A percentile compares a stretch with the other conserved stretches of the same genome.
phyloP scores from a whole-genome alignment of 371 early-diverging fungal species.

The Mortierella sp. region DNA sequence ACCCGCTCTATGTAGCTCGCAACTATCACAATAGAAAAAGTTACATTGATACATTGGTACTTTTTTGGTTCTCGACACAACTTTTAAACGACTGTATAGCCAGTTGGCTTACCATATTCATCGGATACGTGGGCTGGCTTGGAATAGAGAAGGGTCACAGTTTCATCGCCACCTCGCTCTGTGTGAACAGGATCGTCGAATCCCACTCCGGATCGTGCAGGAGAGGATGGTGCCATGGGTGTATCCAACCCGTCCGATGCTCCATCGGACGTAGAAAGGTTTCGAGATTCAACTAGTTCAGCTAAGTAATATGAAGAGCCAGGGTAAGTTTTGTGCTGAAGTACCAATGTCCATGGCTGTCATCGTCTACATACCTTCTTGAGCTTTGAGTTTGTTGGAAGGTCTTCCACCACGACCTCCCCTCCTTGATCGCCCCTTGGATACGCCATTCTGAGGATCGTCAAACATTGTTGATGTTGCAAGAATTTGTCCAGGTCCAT shows the following conservation, averaged over 20 bases:
- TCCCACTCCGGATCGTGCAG: constrained; percentile 24
- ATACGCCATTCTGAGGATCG: constrained; percentile 32
- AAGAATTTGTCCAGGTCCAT: constrained; percentile 52
- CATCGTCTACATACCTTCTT: constrained; percentile 27
- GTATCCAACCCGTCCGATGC: constrained; percentile 23
- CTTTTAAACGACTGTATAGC: neutral
- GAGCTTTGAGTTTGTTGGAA: constrained; percentile 26
- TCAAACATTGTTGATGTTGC: constrained; percentile 42
- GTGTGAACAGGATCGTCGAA: constrained; percentile 25
- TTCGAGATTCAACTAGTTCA: constrained; percentile 26
- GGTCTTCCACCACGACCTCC: constrained; percentile 42
- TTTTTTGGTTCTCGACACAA: neutral
- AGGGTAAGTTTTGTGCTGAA: neutral
- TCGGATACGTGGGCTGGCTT: constrained; percentile 55
- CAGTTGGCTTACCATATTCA: constrained; percentile 48
- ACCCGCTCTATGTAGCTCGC: constrained; percentile 61
- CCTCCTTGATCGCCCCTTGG: constrained; percentile 29
- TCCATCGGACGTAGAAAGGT: constrained; percentile 34
- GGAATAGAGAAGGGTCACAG: constrained; percentile 56
- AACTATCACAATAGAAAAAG: constrained; percentile 38
- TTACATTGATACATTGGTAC: neutral
- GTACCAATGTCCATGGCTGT: too few relatives aligned
- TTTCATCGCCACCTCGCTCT: constrained; percentile 63
- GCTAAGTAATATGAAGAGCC: neutral
- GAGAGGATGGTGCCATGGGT: constrained; percentile 29